Base-by-base conservation (phyloP, 768 basidiomycete genomes). In the Lactarius trivialis region DNA sequence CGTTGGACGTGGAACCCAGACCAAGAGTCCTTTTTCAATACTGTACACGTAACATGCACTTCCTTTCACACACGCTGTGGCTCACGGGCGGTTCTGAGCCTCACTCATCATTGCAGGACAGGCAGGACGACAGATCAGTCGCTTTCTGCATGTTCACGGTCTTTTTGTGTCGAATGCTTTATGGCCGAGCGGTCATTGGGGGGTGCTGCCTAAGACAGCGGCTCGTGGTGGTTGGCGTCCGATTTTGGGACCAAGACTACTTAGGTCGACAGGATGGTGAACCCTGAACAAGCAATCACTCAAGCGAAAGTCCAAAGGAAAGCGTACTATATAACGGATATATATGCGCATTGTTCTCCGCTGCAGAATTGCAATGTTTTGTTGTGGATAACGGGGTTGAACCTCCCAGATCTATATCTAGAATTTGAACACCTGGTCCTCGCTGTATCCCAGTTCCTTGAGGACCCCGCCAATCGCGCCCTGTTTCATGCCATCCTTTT, bases 401-500 rank as follows among this genome's bases (percentile, higher is more conserved):
- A 17, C 36, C 17, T 3, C 5, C 21, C 11, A 48, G 21, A 57
- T 52, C 60, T 60, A 33, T 52, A 9, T 59, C 37, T 60, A 68
- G 39, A 65, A 63, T 59, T 69, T 63, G 67, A 69, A 64, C 48
- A 94, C 94, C 80, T 98, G 93, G 19, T 91, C 88, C 65, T 84
- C 80, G 9, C 79, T 86, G 72, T 96, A 99, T 39, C 92, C 93
- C 7, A 79, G 85, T 67, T 94, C 88, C 75, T 91, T 91, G 53
- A 98, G 79, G n/a, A 88, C 75, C 49, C 95, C 94, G 17, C 80
- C 81, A 21, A 97, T 70, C 63, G 84, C 82, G 28, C 94, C 95
- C 74, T 97, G 94, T 74, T 90, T 85, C 78, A 81, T 83, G 17
- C 92, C 91, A 4, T 84, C 86, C 77, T 98, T 98, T 73, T 88